Evolutionary conservation across 208 protist genomes (phyloP).

Genomic region (Leishmania guyanensis): DNA sequence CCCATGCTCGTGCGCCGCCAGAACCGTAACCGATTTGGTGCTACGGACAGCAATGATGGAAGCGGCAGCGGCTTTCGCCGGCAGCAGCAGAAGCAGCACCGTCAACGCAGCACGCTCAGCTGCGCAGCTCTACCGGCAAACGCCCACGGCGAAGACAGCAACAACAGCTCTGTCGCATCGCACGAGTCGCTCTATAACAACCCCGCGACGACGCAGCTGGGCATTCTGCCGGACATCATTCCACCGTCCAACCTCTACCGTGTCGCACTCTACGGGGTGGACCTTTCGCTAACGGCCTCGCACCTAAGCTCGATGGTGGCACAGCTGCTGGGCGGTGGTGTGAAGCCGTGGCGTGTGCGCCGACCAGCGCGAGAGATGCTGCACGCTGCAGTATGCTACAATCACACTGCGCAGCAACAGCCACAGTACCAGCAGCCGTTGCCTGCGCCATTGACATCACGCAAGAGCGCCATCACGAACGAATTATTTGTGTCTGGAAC

Average conservation of each 20-base stretch:
- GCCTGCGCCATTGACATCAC: not conserved
- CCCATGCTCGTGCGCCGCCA: slow-evolving; percentile 21
- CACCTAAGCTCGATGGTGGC: slow-evolving; percentile 61
- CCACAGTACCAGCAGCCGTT: not conserved
- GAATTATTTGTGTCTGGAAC: not conserved
- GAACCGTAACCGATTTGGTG: not conserved
- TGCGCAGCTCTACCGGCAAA: not conserved
- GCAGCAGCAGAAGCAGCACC: not conserved
- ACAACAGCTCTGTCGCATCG: slow-evolving; percentile 25
- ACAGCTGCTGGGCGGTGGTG: slow-evolving; percentile 52
- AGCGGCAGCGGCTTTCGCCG: not conserved
- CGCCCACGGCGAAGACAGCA: slow-evolving; percentile 4
- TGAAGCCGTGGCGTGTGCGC: slow-evolving; percentile 45
- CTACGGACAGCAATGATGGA: slow-evolving; percentile 2
- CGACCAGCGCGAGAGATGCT: slow-evolving; percentile 60
- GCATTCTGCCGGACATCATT: slow-evolving; percentile 28
- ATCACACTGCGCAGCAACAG: not conserved
- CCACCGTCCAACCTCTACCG: slow-evolving; percentile 38
- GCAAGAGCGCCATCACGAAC: not conserved
- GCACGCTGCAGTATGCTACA: slow-evolving; percentile 8
- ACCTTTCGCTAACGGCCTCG: slow-evolving; percentile 46
- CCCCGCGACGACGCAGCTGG: slow-evolving; percentile 18
- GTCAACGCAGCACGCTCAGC: not conserved
- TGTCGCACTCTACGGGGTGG: slow-evolving; percentile 69
- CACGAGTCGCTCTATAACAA: slow-evolving; percentile 35